Evolutionary conservation across 768 basidiomycete species (phyloP).

Genomic region (Leccinellum albellum): DNA sequence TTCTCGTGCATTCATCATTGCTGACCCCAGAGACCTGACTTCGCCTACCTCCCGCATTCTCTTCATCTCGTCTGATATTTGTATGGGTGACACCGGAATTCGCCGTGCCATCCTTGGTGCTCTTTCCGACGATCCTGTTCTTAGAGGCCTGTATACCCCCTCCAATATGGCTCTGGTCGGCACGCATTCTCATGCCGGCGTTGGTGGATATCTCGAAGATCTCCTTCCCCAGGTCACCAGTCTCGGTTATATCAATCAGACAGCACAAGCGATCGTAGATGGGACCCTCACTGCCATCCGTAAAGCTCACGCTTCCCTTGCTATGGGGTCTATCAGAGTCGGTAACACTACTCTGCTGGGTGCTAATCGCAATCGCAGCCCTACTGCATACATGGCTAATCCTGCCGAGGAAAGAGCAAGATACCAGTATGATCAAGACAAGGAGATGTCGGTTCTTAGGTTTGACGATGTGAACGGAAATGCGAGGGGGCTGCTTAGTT

Average conservation of each 20-base stretch:
- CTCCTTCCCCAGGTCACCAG: constrained; percentile 74
- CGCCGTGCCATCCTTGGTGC: constrained; percentile 63
- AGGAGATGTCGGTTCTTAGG: constrained; percentile 63
- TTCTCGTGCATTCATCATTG: constrained; percentile 73
- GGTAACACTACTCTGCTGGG: constrained; percentile 68
- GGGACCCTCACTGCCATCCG: constrained; percentile 68
- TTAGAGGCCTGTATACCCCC: constrained; percentile 61
- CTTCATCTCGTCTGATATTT: constrained; percentile 80
- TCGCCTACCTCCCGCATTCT: constrained; percentile 56
- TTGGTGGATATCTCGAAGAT: constrained; percentile 76
- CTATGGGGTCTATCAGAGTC: constrained; percentile 53
- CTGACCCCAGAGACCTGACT: constrained; percentile 36
- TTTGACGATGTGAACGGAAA: constrained; percentile 59
- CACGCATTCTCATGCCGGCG: constrained; percentile 74
- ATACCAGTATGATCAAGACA: constrained; percentile 72
- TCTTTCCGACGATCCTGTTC: constrained; percentile 45
- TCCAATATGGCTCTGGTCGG: constrained; percentile 73
- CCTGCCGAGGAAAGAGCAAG: constrained; percentile 63
- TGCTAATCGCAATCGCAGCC: constrained; percentile 72
- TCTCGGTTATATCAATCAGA: constrained; percentile 67
- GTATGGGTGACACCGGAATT: constrained; percentile 77
- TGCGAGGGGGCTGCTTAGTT: constrained; percentile 64
- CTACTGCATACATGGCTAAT: constrained; percentile 74
- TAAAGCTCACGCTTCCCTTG: constrained; percentile 60
- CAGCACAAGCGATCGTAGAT: constrained; percentile 66